phyloP scores from a whole-genome alignment of 78 protist genomes.

The Isochrysis galbana region DNA sequence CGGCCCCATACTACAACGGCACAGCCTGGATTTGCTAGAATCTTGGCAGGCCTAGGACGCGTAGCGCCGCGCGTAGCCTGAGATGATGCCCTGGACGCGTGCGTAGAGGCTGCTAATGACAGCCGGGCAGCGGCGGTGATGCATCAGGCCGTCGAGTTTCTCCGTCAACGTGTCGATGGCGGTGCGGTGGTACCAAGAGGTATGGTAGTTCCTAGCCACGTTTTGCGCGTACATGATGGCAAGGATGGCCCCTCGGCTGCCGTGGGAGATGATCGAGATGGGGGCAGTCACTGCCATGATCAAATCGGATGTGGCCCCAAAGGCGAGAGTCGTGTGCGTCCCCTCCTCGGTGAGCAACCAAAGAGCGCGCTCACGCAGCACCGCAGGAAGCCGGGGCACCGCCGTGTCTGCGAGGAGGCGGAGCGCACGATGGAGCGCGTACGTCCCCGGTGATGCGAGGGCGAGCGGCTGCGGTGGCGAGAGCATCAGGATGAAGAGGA shows the following conservation, averaged over 20 bases:
- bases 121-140: neutral
- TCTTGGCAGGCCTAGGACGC: too few relatives aligned
- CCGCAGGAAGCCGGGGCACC: neutral
- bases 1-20: too few relatives aligned
- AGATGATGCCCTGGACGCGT: too few relatives aligned
- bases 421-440: neutral
- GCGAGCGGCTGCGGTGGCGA: neutral
- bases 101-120: neutral
- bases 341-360: neutral
- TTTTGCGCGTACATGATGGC: neutral
- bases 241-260: neutral
- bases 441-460: neutral
- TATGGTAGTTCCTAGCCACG: neutral
- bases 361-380: neutral
- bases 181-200: neutral
- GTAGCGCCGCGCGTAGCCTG: too few relatives aligned
- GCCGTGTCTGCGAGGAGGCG: neutral
- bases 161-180: neutral
- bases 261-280: neutral
- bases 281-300: neutral
- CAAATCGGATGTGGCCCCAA: neutral
- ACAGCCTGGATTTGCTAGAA: too few relatives aligned
- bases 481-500: neutral
- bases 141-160: neutral
- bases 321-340: neutral